Evolutionary conservation across 106 monocot species (phyloP).

Genomic region (Dactylorhiza incarnata): DNA sequence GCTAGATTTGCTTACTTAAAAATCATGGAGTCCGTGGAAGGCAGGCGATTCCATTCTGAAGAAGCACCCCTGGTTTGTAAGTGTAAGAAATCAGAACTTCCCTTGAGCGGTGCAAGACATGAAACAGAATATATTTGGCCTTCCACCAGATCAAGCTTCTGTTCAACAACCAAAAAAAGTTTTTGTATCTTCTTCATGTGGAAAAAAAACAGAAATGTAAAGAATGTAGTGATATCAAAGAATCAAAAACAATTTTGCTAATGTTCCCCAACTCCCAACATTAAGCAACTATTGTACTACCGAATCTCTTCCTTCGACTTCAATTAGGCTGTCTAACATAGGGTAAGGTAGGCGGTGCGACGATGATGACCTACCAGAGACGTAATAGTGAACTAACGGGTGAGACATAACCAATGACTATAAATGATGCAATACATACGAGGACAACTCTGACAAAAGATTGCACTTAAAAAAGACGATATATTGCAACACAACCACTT

Average conservation of each 20-base stretch:
- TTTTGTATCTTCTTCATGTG: background rate
- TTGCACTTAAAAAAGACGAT: no score
- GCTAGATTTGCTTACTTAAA: slow-evolving; percentile 58
- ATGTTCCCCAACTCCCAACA: background rate
- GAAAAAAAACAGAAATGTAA: background rate
- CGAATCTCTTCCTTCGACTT: background rate
- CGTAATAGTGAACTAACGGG: no score
- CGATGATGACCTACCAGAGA: no score
- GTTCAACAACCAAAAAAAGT: slow-evolving; percentile 8
- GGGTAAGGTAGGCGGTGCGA: no score
- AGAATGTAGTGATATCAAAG: background rate
- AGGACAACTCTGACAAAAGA: no score
- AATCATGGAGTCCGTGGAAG: slow-evolving; percentile 21
- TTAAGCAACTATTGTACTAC: background rate
- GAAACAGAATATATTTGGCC: slow-evolving; percentile 80
- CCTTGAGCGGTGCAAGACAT: slow-evolving; percentile 52
- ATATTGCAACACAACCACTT: no score
- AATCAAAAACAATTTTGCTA: background rate
- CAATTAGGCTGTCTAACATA: background rate
- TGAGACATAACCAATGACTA: no score
- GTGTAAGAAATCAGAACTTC: slow-evolving; percentile 36
- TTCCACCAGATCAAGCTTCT: slow-evolving; percentile 88
- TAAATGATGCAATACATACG: no score
- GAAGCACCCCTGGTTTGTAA: slow-evolving; percentile 84
- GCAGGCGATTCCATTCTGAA: slow-evolving; percentile 47